Base-by-base conservation (phyloP, 495 filamentous ascomycete species). In the Aspergillus bridgeri region DNA sequence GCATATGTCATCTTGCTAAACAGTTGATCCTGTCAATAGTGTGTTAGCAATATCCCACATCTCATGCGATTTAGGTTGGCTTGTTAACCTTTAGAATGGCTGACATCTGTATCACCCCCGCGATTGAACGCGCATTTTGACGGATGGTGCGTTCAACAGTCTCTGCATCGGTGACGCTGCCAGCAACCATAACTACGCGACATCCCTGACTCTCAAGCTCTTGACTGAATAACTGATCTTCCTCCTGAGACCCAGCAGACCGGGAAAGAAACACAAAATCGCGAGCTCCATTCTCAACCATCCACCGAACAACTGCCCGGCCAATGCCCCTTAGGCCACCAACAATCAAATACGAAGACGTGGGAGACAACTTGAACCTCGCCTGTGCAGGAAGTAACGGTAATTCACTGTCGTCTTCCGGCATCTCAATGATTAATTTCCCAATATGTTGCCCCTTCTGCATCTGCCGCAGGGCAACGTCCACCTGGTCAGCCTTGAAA, bases 271-370 rank as follows among this genome's bases (percentile, higher is more conserved):
- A 76, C 13, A 82, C 72, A 6, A 89, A 61, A 51, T 80, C 67
- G 25, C 69, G 69, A 17, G 84, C 86, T 3, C 83, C 83, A 42
- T 77, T 72, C 22, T 71, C 63, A 6, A 78, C 79, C 79, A 88
- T 83, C 81, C 81, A 85, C 0, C 65, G 68, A 0, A 81, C 65
- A 52, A 87, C 69, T 33, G 78, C 73, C 50, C 77, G 71, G 11
- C 84, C 84, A 5, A 88, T 67, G 22, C 84, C 85, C 13, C 84
- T 83, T 0, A 79, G 55, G 0, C 75, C 76, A 6, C 77, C 77
- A n/a, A 74, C 61, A 23, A 80, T 65, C 0, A 80, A 62, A 51
- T 80, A 78, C 0, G 64, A 65, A 2, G 47, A 65, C 42, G 73
- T 58, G 2, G 50, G 3, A n/a, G 52, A 48, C 49, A 60, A 57